A percentile compares a stretch with the other conserved stretches of the same genome.
Evolutionary conservation across 768 basidiomycete genomes (phyloP).

Genomic region (Neoboletus magnificus): DNA sequence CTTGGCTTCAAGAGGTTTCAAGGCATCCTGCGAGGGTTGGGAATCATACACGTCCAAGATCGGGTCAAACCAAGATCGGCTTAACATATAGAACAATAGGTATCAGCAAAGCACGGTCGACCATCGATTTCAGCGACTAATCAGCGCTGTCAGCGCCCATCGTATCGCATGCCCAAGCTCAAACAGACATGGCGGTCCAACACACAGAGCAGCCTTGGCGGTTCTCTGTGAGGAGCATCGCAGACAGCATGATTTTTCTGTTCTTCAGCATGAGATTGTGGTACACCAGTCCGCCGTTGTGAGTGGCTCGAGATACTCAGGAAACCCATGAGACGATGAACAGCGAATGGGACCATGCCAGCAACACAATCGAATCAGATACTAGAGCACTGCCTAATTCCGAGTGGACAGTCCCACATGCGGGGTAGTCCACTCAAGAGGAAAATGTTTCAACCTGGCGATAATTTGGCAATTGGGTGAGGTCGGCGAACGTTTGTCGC

Average conservation of each 20-base stretch:
- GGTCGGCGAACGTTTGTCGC: constrained; percentile 3
- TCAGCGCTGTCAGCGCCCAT: background rate
- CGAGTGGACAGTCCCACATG: background rate
- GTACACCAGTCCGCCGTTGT: background rate
- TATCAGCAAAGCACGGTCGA: background rate
- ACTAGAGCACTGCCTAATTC: background rate
- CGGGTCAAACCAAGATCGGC: background rate
- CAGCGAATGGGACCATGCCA: background rate
- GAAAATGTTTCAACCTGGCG: constrained; percentile 1
- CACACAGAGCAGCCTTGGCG: background rate
- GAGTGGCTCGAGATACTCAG: background rate
- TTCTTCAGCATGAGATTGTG: background rate
- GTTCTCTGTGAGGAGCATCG: background rate
- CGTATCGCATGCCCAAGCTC: background rate
- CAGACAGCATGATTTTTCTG: background rate
- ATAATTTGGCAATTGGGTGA: constrained; percentile 11
- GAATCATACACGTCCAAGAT: background rate
- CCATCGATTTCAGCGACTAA: constrained; percentile 1
- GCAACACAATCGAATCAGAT: constrained; percentile 2
- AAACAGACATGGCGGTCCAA: background rate
- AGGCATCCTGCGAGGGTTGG: background rate
- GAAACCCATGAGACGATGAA: background rate
- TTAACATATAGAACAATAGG: background rate
- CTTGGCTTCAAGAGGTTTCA: background rate
- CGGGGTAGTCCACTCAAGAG: background rate